Evolutionary conservation across 306 rosid genomes (phyloP), one percentile per base, ranked within the genome.

Genomic region (Lathyrus aphaca): DNA sequence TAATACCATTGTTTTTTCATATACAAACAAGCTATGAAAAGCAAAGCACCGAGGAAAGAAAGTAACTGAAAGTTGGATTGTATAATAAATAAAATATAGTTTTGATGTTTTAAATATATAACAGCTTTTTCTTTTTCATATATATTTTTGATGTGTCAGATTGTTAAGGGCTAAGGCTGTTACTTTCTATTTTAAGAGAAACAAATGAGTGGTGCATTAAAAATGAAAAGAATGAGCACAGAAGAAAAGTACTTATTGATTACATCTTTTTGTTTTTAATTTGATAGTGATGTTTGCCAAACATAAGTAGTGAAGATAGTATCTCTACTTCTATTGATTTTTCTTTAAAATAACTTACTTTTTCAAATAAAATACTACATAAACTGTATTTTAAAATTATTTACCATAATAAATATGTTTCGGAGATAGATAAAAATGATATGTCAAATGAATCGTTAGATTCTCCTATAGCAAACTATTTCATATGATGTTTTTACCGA

Each of bases 21-120:
- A 64, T 76, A 56, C 78, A 56, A 76, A 58, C 80, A 80, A 77
- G 64, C 46, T 38, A 60, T 63, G 66, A 35, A 78, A 76, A 83
- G 84, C 64, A 68, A 63, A 51, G 13, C 76, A 79, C 40, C 46
- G 30, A 83, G 58, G 14, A 8, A 64, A 83, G 74, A 64, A 80
- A 63, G 53, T 65, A 68, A 45, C 14, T 44, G 14, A 68, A 61
- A 69, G 18, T 39, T 53, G n/a, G 61, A 23, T 58, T 16, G 12
- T 60, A 40, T 54, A 11, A 60, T 55, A 72, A 48, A 51, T 17
- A 64, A 49, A 59, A 74, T 55, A 43, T 56, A 32, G 8, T 30
- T 68, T 68, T 57, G 39, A 35, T n/a, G 1, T 45, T 3, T n/a
- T n/a, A 45, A 45, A 48, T 35, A 35, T 35, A 35, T 8, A 35